phyloP scores from a whole-genome alignment of 164 flowering plant species.

The Santalum album region DNA sequence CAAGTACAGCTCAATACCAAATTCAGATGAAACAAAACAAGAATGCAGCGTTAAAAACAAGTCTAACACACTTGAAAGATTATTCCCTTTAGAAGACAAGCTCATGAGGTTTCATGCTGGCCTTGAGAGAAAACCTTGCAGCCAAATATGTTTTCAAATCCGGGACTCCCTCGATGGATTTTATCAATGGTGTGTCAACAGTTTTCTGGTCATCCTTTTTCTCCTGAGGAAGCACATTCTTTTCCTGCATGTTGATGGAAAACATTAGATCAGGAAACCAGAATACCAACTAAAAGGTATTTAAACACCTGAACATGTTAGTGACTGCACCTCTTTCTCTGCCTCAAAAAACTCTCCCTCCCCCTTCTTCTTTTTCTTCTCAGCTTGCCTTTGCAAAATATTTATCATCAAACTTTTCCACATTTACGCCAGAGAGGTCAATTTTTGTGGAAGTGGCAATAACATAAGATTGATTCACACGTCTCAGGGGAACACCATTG shows the following conservation, averaged over 20 bases:
- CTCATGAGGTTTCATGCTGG: slow-evolving; percentile 83
- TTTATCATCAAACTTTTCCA: slow-evolving; percentile 70
- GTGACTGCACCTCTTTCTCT: slow-evolving; percentile 59
- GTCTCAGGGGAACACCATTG: slow-evolving; percentile 67
- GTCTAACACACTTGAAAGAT: too few relatives aligned
- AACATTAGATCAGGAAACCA: background rate
- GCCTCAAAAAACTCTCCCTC: slow-evolving; percentile 88
- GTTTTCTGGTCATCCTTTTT: slow-evolving; percentile 64
- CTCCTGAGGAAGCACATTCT: slow-evolving; percentile 46
- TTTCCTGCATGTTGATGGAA: slow-evolving; percentile 35
- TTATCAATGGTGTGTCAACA: slow-evolving; percentile 45
- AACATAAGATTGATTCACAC: slow-evolving; percentile 82
- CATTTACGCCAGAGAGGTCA: slow-evolving; percentile 57
- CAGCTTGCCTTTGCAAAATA: slow-evolving; percentile 57
- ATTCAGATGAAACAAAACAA: slow-evolving; percentile 4
- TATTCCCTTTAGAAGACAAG: slow-evolving; percentile 40
- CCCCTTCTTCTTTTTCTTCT: slow-evolving; percentile 64
- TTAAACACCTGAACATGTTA: background rate
- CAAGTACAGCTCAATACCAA: slow-evolving; percentile 6
- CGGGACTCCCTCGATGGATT: slow-evolving; percentile 46
- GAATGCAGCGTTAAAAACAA: background rate
- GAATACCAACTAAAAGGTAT: background rate
- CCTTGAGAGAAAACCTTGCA: slow-evolving; percentile 58
- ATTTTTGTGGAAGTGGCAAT: slow-evolving; percentile 92
- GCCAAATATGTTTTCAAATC: slow-evolving; percentile 61